phyloP scores from a whole-genome alignment of 495 filamentous ascomycete species.

The Podospora anserina region DNA sequence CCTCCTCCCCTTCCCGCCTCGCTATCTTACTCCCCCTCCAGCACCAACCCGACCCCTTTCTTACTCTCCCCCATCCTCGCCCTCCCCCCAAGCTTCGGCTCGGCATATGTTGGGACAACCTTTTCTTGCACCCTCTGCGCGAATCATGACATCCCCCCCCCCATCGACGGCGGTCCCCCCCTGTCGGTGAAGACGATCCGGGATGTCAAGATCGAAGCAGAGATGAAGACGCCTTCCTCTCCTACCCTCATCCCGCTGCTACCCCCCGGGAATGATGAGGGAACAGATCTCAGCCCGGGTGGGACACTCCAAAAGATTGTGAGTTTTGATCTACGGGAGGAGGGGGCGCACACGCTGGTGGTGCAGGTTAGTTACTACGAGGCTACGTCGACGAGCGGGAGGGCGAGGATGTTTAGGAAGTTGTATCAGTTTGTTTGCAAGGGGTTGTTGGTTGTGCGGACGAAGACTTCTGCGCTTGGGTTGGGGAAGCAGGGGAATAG shows the following conservation, averaged over 20 bases:
- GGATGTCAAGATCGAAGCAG: constrained; percentile 77
- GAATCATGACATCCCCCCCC: constrained; percentile 70
- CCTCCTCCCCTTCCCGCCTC: constrained; percentile 40
- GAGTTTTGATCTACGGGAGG: constrained; percentile 83
- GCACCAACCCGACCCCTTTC: constrained; percentile 45
- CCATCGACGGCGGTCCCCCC: constrained; percentile 16
- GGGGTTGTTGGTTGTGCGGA: constrained; percentile 81
- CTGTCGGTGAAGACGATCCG: constrained; percentile 55
- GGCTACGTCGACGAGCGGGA: constrained; percentile 60
- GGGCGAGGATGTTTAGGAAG: constrained; percentile 86
- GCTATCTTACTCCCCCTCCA: constrained; percentile 36
- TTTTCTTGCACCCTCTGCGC: constrained; percentile 93
- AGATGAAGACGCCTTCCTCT: constrained; percentile 82
- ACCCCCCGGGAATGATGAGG: constrained; percentile 3
- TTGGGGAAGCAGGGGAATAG: constrained; percentile 21
- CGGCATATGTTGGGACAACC: constrained; percentile 91
- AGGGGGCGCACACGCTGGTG: constrained; percentile 89
- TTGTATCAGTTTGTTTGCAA: constrained; percentile 95
- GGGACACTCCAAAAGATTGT: constrained; percentile 79
- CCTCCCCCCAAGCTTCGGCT: constrained; percentile 89
- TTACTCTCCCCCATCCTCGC: constrained; percentile 62
- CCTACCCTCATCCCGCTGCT: constrained; percentile 1
- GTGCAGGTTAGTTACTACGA: constrained; percentile 90
- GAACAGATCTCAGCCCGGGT: constrained; percentile 58
- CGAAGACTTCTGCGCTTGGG: constrained; percentile 68